Conservation (phyloP, 371 early-diverging fungal genomes). For the Mortierella sp. region DNA sequence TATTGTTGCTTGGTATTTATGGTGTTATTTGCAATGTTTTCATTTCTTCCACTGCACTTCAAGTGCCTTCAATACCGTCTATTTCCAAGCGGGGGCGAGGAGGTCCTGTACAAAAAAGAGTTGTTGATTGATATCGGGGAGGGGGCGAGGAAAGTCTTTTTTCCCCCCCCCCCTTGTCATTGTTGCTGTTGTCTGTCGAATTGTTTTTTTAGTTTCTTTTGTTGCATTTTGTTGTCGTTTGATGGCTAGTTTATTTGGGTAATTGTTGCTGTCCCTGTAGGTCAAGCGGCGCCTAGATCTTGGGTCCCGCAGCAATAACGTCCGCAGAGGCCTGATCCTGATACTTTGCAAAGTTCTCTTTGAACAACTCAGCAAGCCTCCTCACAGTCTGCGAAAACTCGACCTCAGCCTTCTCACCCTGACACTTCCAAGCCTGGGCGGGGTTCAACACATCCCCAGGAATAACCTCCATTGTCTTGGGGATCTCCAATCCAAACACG, state of each 20-base stretch:
- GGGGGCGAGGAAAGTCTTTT: no score
- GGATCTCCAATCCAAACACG: slow-evolving; percentile 90
- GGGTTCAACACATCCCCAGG: slow-evolving; percentile 93
- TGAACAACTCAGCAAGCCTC: slow-evolving; percentile 88
- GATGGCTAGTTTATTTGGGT: not conserved
- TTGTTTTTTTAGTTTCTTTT: not conserved
- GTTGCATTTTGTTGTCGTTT: not conserved
- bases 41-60: no score
- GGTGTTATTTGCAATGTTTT: no score
- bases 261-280: not conserved
- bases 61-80: no score
- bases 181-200: no score
- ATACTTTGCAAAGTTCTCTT: slow-evolving; percentile 91
- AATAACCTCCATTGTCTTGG: slow-evolving; percentile 80
- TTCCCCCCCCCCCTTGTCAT: no score
- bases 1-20: not conserved
- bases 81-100: no score
- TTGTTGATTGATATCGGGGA: no score
- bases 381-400: slow-evolving; percentile 64
- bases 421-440: slow-evolving; percentile 85
- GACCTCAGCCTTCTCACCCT: slow-evolving; percentile 68
- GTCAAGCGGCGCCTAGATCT: slow-evolving; percentile 15
- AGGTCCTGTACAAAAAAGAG: no score
- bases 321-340: slow-evolving; percentile 84
- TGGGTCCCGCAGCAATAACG: slow-evolving; percentile 84